Evolutionary conservation across 345 rosid genomes (phyloP), one percentile per base, ranked within the genome.

Genomic region (Lepidium aucheri): DNA sequence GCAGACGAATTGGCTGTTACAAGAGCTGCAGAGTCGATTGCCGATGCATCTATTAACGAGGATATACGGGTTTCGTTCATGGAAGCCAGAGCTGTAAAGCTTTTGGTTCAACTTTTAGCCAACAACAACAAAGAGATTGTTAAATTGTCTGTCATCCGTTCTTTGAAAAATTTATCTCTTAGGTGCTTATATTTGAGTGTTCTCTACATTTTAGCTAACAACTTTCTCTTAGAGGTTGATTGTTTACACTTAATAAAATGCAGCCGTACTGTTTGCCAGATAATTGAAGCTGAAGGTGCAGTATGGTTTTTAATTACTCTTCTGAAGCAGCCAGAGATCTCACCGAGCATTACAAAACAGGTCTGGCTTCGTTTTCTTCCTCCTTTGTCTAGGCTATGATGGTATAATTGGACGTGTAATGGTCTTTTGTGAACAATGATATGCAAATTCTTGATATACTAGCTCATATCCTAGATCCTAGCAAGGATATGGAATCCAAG

Each of bases 21-120:
- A 43, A 82, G 93, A 77, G 90, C 91, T 70, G 98, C 95, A 39
- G 81, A 78, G 59, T 72, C 97, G 22, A 77, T 92, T 75, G 93
- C 87, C 24, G 84, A 84, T 84, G 84, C 89, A 68, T 84, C 85
- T 44, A 80, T 92, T 42, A 89, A 80, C 68, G 97, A 86, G 67
- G 80, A 79, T 33, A 86, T 89, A 93, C 80, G 97, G 54, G 72
- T 72, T 65, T 78, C 87, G 24, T 87, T 92, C 77, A 89, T 82
- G 76, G 97, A 92, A 79, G 97, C 93, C 60, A 97, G 98, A 65
- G 91, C 91, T 40, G 38, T 84, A 68, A 83, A 81, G 78, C 84
- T 73, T 77, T 73, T 92, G 74, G 75, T 87, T 82, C 86, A 68
- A 72, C 93, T 86, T 60, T 76, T 92, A 53, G 80, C 78, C 51